phyloP scores from a whole-genome alignment of 116 monocot species.

The Papilionanthe hybrid region DNA sequence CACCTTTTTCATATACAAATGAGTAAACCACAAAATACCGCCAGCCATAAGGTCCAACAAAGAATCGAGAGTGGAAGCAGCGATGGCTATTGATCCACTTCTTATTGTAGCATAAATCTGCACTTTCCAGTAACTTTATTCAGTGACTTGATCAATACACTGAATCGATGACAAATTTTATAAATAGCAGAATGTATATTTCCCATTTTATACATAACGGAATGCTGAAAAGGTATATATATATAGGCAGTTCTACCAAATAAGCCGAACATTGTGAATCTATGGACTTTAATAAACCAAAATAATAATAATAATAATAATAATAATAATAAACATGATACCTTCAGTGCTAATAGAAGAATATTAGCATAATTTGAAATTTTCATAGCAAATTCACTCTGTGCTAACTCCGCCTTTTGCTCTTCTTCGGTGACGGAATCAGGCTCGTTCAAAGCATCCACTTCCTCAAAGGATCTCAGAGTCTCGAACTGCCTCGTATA shows the following conservation, averaged over 20 bases:
- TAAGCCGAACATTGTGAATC: too few relatives aligned
- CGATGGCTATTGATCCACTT: slow-evolving; percentile 92
- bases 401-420: slow-evolving; percentile 38
- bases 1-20: slow-evolving; percentile 84
- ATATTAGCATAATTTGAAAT: slow-evolving; percentile 92
- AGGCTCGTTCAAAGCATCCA: slow-evolving; percentile 37
- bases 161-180: background rate
- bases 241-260: too few relatives aligned
- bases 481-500: slow-evolving; percentile 90
- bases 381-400: slow-evolving; percentile 81
- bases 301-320: slow-evolving; percentile 16
- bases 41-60: slow-evolving; percentile 95
- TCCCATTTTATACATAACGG: too few relatives aligned
- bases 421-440: slow-evolving; percentile 32
- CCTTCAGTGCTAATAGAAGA: slow-evolving; percentile 70
- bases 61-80: slow-evolving; percentile 94
- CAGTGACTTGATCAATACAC: background rate
- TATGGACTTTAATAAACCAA: background rate
- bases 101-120: slow-evolving; percentile 83
- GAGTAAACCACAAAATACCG: slow-evolving; percentile 96
- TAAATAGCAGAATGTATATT: background rate
- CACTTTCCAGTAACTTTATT: background rate
- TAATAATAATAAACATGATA: slow-evolving; percentile 28
- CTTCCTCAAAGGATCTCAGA: slow-evolving; percentile 84
- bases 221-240: too few relatives aligned